Evolutionary conservation across 1,139 yeast genomes (phyloP).

Genomic region (Suhomyces ambrosiae): DNA sequence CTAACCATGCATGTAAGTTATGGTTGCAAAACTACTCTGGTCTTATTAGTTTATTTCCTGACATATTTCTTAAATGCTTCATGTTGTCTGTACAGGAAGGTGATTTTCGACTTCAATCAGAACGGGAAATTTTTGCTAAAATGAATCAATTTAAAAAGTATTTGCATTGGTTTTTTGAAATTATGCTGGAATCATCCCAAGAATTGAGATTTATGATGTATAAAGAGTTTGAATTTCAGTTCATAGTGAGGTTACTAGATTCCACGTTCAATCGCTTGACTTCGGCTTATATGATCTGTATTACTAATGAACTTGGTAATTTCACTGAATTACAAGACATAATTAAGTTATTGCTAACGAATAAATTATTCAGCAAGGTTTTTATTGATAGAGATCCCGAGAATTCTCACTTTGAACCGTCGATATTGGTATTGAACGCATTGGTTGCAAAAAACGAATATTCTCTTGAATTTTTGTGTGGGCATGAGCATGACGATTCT

Average conservation of each 20-base stretch:
- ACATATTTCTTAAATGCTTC: not conserved
- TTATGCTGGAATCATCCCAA: not conserved
- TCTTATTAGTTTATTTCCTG: not conserved
- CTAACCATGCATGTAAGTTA: not conserved
- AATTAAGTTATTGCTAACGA: not conserved
- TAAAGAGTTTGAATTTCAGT: constrained; percentile 7
- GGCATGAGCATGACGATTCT: not conserved
- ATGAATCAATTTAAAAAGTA: not conserved
- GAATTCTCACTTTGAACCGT: not conserved
- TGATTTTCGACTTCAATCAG: not conserved
- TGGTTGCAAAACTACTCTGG: not conserved
- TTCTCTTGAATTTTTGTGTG: not conserved
- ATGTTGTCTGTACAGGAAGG: not conserved
- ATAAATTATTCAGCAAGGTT: not conserved
- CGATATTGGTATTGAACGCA: not conserved
- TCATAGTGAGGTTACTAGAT: constrained; percentile 8
- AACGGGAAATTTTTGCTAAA: not conserved
- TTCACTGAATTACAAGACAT: not conserved
- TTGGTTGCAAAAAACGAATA: not conserved
- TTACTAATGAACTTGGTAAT: not conserved
- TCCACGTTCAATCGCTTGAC: not conserved
- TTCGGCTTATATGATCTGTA: not conserved
- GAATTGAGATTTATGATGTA: constrained; percentile 2
- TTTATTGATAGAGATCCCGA: not conserved
- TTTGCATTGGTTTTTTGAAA: not conserved